Percentiles rank a stretch among this genome's conserved stretches.
These are phyloP conservation scores for Stagonosporopsis rhizophila DNA, from an alignment of 2,329 filamentous ascomycete genomes.

Conservation along the genomic window DNA sequence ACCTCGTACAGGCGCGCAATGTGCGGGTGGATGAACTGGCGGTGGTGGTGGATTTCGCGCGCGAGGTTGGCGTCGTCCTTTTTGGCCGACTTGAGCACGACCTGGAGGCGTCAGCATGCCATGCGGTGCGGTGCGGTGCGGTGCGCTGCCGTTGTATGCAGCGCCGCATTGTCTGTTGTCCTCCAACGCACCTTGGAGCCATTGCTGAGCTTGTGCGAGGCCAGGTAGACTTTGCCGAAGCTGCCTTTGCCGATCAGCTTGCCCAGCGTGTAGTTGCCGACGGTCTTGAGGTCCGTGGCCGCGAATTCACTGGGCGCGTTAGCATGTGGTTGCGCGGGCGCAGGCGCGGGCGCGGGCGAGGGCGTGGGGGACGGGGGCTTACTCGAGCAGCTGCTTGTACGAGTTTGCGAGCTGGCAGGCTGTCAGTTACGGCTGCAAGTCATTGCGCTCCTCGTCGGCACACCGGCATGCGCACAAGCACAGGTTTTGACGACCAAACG, in stretches of 20 bases:
- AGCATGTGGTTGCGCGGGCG: slow-evolving; percentile 6
- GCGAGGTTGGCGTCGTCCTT: slow-evolving; percentile 96
- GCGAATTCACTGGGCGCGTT: slow-evolving; percentile 80
- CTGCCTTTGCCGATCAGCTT: slow-evolving; percentile 95
- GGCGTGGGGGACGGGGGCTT: slow-evolving; percentile 51
- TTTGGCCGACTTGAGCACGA: slow-evolving; percentile 97
- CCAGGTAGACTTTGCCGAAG: slow-evolving; percentile 97
- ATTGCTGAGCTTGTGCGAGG: slow-evolving; percentile 96
- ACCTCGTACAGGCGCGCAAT: slow-evolving; percentile 97
- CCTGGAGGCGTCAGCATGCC: slow-evolving; percentile 60
- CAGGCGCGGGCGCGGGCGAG: neutral
- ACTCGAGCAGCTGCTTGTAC: slow-evolving; percentile 96
- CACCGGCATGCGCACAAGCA: too few relatives aligned
- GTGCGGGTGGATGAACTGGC: slow-evolving; percentile 96
- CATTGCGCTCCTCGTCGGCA: too few relatives aligned
- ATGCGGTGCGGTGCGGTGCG: too few relatives aligned
- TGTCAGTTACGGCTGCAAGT: slow-evolving; percentile 9
- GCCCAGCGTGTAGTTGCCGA: slow-evolving; percentile 94
- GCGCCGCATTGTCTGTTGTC: too few relatives aligned
- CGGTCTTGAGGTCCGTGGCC: slow-evolving; percentile 85
- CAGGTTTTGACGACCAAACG: too few relatives aligned
- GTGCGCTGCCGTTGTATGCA: too few relatives aligned
- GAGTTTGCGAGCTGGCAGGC: slow-evolving; percentile 83
- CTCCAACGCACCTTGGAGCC: slow-evolving; percentile 84
- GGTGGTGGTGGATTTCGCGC: slow-evolving; percentile 97